Percentiles rank a stretch among this genome's conserved stretches.
Conservation (phyloP, 2,329 filamentous ascomycete species). For the Tolypocladium inflatum region DNA sequence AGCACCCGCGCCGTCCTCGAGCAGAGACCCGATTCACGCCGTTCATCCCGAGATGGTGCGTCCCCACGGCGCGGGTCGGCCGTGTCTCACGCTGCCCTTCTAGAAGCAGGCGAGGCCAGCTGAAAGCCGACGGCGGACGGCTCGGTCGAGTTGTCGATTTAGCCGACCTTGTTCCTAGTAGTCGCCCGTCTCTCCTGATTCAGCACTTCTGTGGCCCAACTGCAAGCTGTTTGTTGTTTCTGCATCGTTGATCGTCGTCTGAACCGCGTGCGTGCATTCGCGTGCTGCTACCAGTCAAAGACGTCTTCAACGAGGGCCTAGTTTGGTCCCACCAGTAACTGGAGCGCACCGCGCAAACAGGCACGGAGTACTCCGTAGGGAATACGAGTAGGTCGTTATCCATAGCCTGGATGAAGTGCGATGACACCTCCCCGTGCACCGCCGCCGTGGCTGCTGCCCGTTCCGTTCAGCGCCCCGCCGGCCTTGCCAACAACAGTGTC, state of each 20-base stretch:
- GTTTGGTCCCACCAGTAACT: background rate
- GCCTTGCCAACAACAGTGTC: background rate
- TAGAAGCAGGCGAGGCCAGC: constrained; percentile 5
- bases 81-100: constrained; percentile 6
- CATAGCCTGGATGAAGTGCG: background rate
- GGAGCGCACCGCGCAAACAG: background rate
- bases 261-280: no score
- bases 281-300: background rate
- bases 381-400: background rate
- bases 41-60: constrained; percentile 1
- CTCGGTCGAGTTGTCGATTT: background rate
- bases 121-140: background rate
- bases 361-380: no score
- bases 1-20: background rate
- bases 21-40: background rate
- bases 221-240: background rate
- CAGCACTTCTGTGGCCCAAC: background rate
- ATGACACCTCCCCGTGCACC: background rate
- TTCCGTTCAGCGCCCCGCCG: background rate
- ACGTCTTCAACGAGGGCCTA: background rate
- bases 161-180: background rate
- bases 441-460: background rate
- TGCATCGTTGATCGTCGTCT: background rate
- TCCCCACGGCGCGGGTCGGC: background rate
- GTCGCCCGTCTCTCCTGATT: background rate